Percentiles rank a stretch among this genome's conserved stretches.
These are phyloP conservation scores for Daucus carota DNA, from an alignment of 129 eudicot genomes.

Conservation along the genomic window DH1_v3.0 NC_030383.2:57786001-57786500, in stretches of 20 bases:
- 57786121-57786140: not conserved
- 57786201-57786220: not conserved
- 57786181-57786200: not conserved
- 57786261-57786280: not conserved
- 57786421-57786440: not conserved
- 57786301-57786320: not conserved
- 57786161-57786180: not conserved
- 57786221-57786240: not conserved
- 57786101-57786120: not conserved
- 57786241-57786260: not conserved
- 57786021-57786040: not conserved
- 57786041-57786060: not conserved
- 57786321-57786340: not conserved
- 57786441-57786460: not conserved
- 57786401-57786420: no score
- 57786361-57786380: not conserved
- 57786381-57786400: not conserved
- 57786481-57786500: not conserved
- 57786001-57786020: not conserved
- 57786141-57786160: not conserved
- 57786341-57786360: not conserved
- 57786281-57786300: not conserved
- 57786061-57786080: not conserved
- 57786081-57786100: not conserved
- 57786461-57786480: not conserved